Conservation (phyloP, 2,329 filamentous ascomycete species). For the Talaromyces sp. region DNA sequence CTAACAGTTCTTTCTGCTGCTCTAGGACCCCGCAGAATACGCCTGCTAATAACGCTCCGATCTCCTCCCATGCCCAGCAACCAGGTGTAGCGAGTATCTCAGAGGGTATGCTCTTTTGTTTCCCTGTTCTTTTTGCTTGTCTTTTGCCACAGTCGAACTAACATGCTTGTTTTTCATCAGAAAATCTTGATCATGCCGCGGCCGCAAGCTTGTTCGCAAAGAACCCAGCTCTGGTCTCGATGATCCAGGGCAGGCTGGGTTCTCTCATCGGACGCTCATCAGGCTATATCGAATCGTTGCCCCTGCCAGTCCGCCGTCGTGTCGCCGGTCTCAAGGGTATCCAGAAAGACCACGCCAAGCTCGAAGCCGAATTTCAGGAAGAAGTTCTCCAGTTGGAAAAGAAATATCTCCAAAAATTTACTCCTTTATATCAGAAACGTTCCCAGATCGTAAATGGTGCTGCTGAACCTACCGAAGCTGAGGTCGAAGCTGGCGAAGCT, state of each 20-base stretch:
- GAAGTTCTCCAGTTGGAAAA: constrained; percentile 98
- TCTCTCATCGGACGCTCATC: constrained; percentile 91
- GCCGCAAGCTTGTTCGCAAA: constrained; percentile 92
- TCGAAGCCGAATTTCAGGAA: constrained; percentile 97
- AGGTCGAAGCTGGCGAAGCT: constrained; percentile 80
- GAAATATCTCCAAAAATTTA: constrained; percentile 99
- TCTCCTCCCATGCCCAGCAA: constrained; percentile 95
- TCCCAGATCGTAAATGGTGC: constrained; percentile 85
- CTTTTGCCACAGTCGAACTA: constrained; percentile 16
- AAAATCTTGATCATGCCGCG: constrained; percentile 76
- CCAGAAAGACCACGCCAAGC: constrained; percentile 97
- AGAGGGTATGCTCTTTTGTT: constrained; percentile 65
- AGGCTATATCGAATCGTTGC: constrained; percentile 95
- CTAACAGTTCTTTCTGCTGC: constrained; percentile 16
- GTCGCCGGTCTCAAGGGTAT: constrained; percentile 95
- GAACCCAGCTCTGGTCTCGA: constrained; percentile 88
- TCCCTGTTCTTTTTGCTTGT: not conserved
- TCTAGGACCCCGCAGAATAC: constrained; percentile 96
- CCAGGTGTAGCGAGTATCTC: constrained; percentile 92
- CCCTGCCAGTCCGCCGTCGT: constrained; percentile 80
- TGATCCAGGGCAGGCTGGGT: constrained; percentile 96
- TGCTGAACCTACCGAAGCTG: constrained; percentile 77
- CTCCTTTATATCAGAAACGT: constrained; percentile 92
- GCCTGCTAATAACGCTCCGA: constrained; percentile 88
- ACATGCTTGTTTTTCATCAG: constrained; percentile 45